phyloP scores from a whole-genome alignment of 192 early-diverging fungal species.

The Pilobolus umbonatus region DNA sequence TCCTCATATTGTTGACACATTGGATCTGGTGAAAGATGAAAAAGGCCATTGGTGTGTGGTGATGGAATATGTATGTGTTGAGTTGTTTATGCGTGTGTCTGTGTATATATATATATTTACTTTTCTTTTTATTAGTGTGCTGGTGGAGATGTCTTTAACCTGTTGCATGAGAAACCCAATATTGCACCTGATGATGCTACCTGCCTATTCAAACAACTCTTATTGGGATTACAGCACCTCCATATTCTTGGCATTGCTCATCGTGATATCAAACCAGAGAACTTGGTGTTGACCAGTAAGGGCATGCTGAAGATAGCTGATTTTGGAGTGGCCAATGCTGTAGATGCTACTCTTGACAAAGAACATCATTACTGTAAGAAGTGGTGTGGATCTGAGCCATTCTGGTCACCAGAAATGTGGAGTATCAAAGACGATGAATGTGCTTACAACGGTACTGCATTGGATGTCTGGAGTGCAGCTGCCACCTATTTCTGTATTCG shows the following conservation, averaged over 20 bases:
- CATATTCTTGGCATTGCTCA: slow-evolving; percentile 95
- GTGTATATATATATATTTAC: not conserved
- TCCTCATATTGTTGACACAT: slow-evolving; percentile 86
- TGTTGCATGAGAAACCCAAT: slow-evolving; percentile 67
- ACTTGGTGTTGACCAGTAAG: slow-evolving; percentile 75
- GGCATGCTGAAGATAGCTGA: slow-evolving; percentile 93
- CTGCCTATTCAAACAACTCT: slow-evolving; percentile 94
- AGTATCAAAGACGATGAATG: slow-evolving; percentile 49
- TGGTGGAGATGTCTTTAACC: slow-evolving; percentile 89
- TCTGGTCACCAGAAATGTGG: slow-evolving; percentile 94
- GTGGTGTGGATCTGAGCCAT: slow-evolving; percentile 92
- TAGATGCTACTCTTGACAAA: slow-evolving; percentile 78
- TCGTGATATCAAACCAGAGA: slow-evolving; percentile 80
- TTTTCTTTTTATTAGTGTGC: slow-evolving; percentile 59
- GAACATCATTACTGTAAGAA: slow-evolving; percentile 75
- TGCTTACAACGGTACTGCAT: slow-evolving; percentile 86
- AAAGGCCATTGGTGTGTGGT: slow-evolving; percentile 79
- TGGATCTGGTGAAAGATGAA: slow-evolving; percentile 95
- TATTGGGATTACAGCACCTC: slow-evolving; percentile 85
- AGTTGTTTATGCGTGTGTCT: slow-evolving; percentile 8
- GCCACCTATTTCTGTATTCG: slow-evolving; percentile 86
- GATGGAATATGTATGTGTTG: slow-evolving; percentile 55
- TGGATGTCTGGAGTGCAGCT: slow-evolving; percentile 90
- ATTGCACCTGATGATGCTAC: slow-evolving; percentile 68
- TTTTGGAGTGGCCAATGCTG: slow-evolving; percentile 97